Percentiles rank a stretch among this genome's conserved stretches.
phyloP scores from a whole-genome alignment of 1,284 basidiomycete species.

The Puccinia horiana region DNA sequence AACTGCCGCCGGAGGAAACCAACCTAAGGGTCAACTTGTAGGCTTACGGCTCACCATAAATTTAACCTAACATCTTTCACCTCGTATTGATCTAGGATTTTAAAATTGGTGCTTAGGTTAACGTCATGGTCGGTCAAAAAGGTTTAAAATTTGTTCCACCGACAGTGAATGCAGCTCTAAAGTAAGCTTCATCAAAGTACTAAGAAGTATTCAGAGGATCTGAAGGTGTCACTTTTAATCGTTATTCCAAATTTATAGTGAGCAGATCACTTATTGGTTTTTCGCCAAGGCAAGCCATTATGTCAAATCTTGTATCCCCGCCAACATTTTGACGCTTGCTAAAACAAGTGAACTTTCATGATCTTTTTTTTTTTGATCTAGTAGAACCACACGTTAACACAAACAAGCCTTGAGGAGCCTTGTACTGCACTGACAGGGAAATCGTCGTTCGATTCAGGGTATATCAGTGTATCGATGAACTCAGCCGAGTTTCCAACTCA shows the following conservation, averaged over 20 bases:
- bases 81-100: neutral
- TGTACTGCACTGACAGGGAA: neutral
- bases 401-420: constrained; percentile 17
- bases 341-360: neutral
- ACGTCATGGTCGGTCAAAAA: constrained; percentile 7
- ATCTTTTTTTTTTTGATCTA: neutral
- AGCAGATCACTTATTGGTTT: neutral
- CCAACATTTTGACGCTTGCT: neutral
- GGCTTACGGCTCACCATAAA: neutral
- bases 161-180: neutral
- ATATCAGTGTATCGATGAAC: constrained; percentile 5
- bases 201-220: neutral
- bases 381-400: constrained; percentile 1
- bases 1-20: neutral
- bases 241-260: neutral
- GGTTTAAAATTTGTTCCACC: constrained; percentile 6
- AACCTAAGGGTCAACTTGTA: neutral
- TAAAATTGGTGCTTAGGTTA: neutral
- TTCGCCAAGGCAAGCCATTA: neutral
- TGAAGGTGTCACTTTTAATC: neutral
- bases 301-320: neutral
- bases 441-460: neutral
- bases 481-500: neutral
- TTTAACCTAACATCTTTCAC: neutral
- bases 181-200: neutral